Base-by-base conservation (phyloP, 2,329 filamentous ascomycete genomes). In the Pseudocercospora musae region DNA sequence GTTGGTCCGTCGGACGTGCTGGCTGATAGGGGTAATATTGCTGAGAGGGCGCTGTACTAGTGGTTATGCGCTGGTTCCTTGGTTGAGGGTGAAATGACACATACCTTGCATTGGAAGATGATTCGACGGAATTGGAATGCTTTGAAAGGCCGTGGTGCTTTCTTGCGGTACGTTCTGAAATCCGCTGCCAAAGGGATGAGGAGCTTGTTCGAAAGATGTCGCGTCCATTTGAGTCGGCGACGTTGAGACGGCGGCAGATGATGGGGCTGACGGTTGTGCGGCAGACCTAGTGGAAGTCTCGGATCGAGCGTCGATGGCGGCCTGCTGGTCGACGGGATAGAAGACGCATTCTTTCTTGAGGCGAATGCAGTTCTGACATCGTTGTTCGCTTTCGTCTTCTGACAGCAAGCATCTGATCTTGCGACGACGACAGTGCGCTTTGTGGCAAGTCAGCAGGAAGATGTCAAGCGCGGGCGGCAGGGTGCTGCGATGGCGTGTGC, bases 341-440 rank as follows among this genome's bases (percentile, higher is more conserved):
- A 96, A 98, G 74, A 89, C 91, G 78, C 94, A 98, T 68, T 96
- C 92, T 73, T 96, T 97, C 77, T 96, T 96, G 73, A 98, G 80
- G 52, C 92, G 87, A 71, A 96, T 96, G 78, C 94, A 98, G 79
- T 96, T 96, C 67, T 89, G 86, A 78, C 94, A 98, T 67, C 92
- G 88, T 50, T 88, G 87, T 72, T 91, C 86, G 9, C 82, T 75
- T 69, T 96, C 91, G 66, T 88, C 87, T 54, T 86, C 83, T 8
- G 90, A 87, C 48, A 91, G 84, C 57, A 96, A 86, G 77, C 94
- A 98, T 78, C 94, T 85, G 66, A 98, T 98, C 78, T 98, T 98
- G 70, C 94, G 89, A 74, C 91, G 85, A 72, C 94, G 90, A 75
- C 94, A 98, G 75, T 97, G 92, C 60, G 89, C 94, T 97, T n/a